Base-by-base conservation (phyloP, 192 early-diverging fungal genomes). In the Allomyces macrogynus region DNA sequence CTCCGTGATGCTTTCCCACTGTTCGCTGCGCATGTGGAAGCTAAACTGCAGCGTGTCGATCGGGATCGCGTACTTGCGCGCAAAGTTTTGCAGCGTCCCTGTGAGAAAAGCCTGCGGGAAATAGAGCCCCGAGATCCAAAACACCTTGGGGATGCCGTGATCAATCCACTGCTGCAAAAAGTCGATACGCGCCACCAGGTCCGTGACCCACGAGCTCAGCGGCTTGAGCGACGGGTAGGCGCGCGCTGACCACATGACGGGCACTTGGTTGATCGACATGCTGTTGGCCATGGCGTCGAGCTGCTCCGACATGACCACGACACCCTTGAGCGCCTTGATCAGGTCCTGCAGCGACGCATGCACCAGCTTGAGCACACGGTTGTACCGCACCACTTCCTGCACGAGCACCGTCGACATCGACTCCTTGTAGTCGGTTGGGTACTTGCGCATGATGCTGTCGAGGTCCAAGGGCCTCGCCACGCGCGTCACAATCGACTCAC, bases 311-410 rank as follows among this genome's bases (percentile, higher is more conserved):
- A 64, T 67, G 1, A 67, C 65, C 20, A 72, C 49, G 5, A 27
- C 16, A 0, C 63, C 61, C 23, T 84, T 88, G 25, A 93, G 74
- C 23, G 73, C 43, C 1, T 60, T 61, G 18, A 83, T 66, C 82
- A 87, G 89, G 60, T 80, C 75, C 0, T 72, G 65, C 0, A 87
- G 79, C 16, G 74, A 73, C 9, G 62, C 63, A 20, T 74, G 75
- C 0, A 89, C 69, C 18, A 75, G 69, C 5, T 84, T 79, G 89
- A 94, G 92, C 80, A 86, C 88, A 0, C 77, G 76, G 20, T 89
- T 87, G 65, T 86, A 85, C 42, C 64, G 62, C 42, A 64, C 68
- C 14, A 69, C 62, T 10, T 65, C 67, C 3, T 69, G 57, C 57
- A 67, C 63, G 20, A 54, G 43, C 54, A 66, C 66, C 16, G 67